A percentile compares a stretch with the other conserved stretches of the same genome.
Conservation (phyloP, 768 basidiomycete genomes). For the Leccinum arenicola region DNA sequence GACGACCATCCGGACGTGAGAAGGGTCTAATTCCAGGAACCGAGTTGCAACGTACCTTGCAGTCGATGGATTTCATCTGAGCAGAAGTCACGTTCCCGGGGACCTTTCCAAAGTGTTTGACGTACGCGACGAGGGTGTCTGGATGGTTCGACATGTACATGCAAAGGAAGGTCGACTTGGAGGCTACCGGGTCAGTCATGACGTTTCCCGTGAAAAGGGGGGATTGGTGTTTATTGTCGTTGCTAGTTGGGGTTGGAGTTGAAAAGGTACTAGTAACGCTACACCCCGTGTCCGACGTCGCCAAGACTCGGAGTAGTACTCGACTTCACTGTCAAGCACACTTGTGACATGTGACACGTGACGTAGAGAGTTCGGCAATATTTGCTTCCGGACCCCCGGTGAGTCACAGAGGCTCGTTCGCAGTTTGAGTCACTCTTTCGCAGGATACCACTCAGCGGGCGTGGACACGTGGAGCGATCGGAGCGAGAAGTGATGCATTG, state of each 20-base stretch:
- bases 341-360: too few species aligned
- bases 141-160: conserved; percentile 87
- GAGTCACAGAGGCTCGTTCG: too few species aligned
- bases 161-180: conserved; percentile 70
- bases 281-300: too few species aligned
- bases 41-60: conserved; percentile 46
- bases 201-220: neutral
- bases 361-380: too few species aligned
- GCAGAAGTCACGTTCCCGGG: conserved; percentile 54
- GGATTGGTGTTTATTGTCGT: neutral
- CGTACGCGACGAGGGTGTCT: conserved; percentile 82
- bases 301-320: too few species aligned
- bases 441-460: too few species aligned
- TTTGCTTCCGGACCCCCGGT: too few species aligned
- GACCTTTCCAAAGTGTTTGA: conserved; percentile 72
- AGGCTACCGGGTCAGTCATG: conserved; percentile 73
- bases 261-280: too few species aligned
- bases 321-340: too few species aligned
- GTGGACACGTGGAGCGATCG: neutral
- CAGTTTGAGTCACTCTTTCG: too few species aligned
- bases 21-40: neutral
- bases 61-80: conserved; percentile 67
- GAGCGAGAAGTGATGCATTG: neutral
- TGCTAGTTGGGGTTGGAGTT: neutral
- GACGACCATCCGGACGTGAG: neutral